A percentile compares a stretch with the other conserved stretches of the same genome.
Evolutionary conservation across 257 asterid genomes (phyloP).

Genomic region (Anisodus tanguticus): DNA sequence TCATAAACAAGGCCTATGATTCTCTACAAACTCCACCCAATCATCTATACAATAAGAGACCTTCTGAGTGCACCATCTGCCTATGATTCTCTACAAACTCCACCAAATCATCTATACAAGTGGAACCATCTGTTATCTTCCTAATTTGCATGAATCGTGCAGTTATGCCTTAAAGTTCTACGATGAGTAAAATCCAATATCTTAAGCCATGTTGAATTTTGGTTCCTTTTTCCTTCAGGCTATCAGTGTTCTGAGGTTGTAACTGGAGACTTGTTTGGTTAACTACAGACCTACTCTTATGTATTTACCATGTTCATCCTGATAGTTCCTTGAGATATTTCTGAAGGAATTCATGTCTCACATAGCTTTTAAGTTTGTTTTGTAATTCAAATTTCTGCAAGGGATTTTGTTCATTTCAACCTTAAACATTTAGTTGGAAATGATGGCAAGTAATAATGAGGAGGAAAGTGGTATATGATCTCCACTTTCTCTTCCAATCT

Average conservation of each 20-base stretch:
- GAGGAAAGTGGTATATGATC: slow-evolving; percentile 7
- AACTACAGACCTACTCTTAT: slow-evolving; percentile 7
- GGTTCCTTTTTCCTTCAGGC: slow-evolving; percentile 5
- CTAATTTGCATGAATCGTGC: slow-evolving; percentile 9
- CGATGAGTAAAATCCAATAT: slow-evolving; percentile 14
- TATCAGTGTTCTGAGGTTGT: slow-evolving; percentile 13
- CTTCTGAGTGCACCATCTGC: too few species aligned
- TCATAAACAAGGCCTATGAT: too few species aligned
- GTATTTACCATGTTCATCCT: not conserved
- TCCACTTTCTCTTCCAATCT: not conserved
- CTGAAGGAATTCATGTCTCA: slow-evolving; percentile 3
- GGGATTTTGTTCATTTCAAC: not conserved
- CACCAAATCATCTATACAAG: too few species aligned
- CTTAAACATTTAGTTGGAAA: not conserved
- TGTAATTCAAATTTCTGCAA: slow-evolving; percentile 13
- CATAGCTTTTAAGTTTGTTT: slow-evolving; percentile 22
- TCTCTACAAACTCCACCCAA: too few species aligned
- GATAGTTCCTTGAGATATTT: slow-evolving; percentile 8
- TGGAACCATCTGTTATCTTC: not conserved
- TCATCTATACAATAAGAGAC: too few species aligned
- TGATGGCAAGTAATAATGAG: not conserved
- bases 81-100: too few species aligned
- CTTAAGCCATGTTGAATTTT: not conserved
- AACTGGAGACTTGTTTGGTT: not conserved
- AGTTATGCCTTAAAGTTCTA: slow-evolving; percentile 5